Base-by-base conservation (phyloP, 768 basidiomycete species). In the Favolaschia claudopus region DNA sequence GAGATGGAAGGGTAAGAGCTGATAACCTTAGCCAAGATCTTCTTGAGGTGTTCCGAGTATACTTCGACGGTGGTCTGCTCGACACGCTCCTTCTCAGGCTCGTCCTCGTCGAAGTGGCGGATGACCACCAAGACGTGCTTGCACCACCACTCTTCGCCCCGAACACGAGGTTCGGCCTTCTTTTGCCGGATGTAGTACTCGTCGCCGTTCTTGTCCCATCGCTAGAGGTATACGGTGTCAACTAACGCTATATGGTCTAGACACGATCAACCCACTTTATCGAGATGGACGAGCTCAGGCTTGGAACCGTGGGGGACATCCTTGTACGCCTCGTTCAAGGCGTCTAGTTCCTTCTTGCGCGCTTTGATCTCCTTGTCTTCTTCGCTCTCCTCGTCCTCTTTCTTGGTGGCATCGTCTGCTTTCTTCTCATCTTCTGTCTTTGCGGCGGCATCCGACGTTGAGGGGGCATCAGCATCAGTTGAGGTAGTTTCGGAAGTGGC, bases 141-240 rank as follows among this genome's bases (percentile, higher is more conserved):
- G 19, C 47, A 29, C 58, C 58, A 59, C 58, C 58, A 59, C 10
- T 59, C 45, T 10, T 36, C 22, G 1, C 58, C 58, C 1, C 43
- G 42, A 8, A 45, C 47, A 29, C 50, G 50, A 20, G 37, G 24
- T 24, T 28, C 58, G 24, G 44, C 50, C 50, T 59, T 59, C 44
- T 52, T 59, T 37, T 59, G 58, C 14, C 43, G 36, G 19, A 53
- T 45, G 32, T 59, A 59, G 37, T 59, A 59, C 50, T 59, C 50
- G 58, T 59, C 58, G 24, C 58, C 58, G 29, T 59, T 59, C 36
- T 47, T 52, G 38, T 59, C 58, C 58, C 50, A 59, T 24, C 58
- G 50, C 58, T 59, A 25, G 19, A 9, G n/a, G n/a, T n/a, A 20
- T 9, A n/a, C 27, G 40, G 5, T 7, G 12, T 37, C n/a, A n/a